These are phyloP conservation scores for Fusarium torreyae DNA, from an alignment of 2,329 filamentous ascomycete genomes.

Conservation along the genomic window DNA sequence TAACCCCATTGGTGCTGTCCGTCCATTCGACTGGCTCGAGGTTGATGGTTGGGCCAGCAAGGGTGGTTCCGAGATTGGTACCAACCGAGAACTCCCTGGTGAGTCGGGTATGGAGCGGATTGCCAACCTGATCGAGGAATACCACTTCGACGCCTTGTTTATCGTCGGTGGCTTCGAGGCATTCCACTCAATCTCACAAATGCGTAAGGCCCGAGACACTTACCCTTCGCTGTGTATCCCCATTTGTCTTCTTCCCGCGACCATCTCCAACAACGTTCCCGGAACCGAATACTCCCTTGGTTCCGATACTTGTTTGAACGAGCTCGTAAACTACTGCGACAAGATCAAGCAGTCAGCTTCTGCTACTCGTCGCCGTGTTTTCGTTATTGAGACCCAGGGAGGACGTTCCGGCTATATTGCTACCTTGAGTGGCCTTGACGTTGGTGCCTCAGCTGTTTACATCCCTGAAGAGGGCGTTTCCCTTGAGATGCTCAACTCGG, in stretches of 20 bases:
- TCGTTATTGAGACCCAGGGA: slow-evolving; percentile 98
- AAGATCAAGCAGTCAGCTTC: slow-evolving; percentile 98
- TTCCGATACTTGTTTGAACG: slow-evolving; percentile 96
- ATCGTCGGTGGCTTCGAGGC: slow-evolving; percentile 96
- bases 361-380: slow-evolving; percentile 91
- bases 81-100: slow-evolving; percentile 91
- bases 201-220: slow-evolving; percentile 83
- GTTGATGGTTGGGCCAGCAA: slow-evolving; percentile 96
- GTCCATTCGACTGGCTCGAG: slow-evolving; percentile 91
- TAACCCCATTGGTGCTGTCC: slow-evolving; percentile 84
- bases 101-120: slow-evolving; percentile 88
- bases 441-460: slow-evolving; percentile 94
- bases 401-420: slow-evolving; percentile 95
- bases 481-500: slow-evolving; percentile 90
- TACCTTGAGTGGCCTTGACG: slow-evolving; percentile 89
- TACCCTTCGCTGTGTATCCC: slow-evolving; percentile 93
- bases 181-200: slow-evolving; percentile 90
- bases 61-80: slow-evolving; percentile 97
- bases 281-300: slow-evolving; percentile 98
- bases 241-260: slow-evolving; percentile 92
- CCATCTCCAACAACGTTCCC: slow-evolving; percentile 98
- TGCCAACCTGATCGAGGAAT: slow-evolving; percentile 85
- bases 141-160: slow-evolving; percentile 92
- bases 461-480: slow-evolving; percentile 97
- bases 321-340: slow-evolving; percentile 94